These are phyloP conservation scores for Austroboletus niveus DNA, from an alignment of 1,284 basidiomycete genomes.

Conservation along the genomic window DNA sequence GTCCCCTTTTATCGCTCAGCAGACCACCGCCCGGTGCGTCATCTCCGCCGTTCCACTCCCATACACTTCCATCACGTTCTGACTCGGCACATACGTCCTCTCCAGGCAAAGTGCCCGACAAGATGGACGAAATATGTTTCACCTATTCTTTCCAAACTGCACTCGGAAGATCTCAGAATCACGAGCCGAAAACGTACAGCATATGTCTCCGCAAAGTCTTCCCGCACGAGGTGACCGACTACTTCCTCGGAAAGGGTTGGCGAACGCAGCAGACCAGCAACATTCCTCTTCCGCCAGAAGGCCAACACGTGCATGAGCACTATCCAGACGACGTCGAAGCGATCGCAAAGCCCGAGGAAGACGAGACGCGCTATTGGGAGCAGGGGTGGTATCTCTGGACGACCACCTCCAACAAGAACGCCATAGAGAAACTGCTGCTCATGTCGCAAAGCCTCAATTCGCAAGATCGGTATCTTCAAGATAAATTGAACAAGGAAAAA, in stretches of 20 bases:
- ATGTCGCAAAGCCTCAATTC: constrained; percentile 57
- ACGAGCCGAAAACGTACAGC: constrained; percentile 61
- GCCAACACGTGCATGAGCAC: constrained; percentile 41
- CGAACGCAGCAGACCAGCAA: constrained; percentile 15
- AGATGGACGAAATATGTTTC: constrained; percentile 70
- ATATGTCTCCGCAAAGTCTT: constrained; percentile 73
- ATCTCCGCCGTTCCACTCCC: neutral
- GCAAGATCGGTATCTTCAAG: constrained; percentile 40
- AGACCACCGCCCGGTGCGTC: constrained; percentile 25
- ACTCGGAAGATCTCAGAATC: constrained; percentile 51
- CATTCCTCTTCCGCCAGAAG: constrained; percentile 61
- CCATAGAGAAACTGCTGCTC: constrained; percentile 53
- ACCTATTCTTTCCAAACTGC: constrained; percentile 69
- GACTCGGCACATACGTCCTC: constrained; percentile 1
- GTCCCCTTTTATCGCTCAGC: constrained; percentile 25
- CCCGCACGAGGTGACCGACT: constrained; percentile 64
- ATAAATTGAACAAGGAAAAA: constrained; percentile 14
- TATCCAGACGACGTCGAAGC: constrained; percentile 36
- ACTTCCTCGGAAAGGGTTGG: constrained; percentile 38
- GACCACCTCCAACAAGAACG: constrained; percentile 49
- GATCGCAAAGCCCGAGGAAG: constrained; percentile 25
- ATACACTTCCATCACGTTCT: neutral
- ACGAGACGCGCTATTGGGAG: constrained; percentile 58
- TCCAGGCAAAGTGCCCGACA: constrained; percentile 53
- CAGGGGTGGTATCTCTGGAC: constrained; percentile 76